Conservation (phyloP, 768 basidiomycete species). For the Tulasnella sp. region DNA sequence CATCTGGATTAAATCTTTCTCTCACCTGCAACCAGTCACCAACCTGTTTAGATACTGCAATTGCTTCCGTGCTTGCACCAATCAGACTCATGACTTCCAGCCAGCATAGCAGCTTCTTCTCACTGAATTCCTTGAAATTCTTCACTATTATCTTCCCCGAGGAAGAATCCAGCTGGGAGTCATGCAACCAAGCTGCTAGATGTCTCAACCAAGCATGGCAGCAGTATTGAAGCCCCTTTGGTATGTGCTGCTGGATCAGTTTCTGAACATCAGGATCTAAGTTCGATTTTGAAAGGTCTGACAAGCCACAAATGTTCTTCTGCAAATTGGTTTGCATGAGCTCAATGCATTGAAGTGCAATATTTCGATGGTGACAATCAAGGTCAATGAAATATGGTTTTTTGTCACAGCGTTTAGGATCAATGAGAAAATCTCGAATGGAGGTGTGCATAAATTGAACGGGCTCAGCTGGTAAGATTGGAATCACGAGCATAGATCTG, state of each 20-base stretch:
- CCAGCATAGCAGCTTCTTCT: neutral
- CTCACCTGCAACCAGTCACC: no score
- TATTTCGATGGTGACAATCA: neutral
- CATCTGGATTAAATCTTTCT: no score
- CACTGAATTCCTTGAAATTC: neutral
- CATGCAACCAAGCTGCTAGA: neutral
- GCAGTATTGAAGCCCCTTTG: neutral
- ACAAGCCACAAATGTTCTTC: neutral
- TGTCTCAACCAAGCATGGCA: neutral
- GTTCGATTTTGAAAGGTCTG: neutral
- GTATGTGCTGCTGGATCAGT: neutral
- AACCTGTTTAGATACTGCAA: neutral
- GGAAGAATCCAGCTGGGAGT: neutral
- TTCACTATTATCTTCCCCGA: neutral
- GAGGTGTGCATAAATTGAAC: neutral
- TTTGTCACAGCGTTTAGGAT: neutral
- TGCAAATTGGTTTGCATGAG: neutral
- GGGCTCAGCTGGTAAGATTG: neutral
- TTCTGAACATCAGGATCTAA: neutral
- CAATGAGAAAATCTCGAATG: neutral
- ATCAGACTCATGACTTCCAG: neutral
- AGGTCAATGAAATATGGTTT: neutral
- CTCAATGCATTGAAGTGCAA: neutral
- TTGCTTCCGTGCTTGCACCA: neutral
- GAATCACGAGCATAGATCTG: neutral